These are phyloP conservation scores for Casuarina equisetifolia DNA, from an alignment of 306 rosid genomes.

Conservation along the genomic window DNA sequence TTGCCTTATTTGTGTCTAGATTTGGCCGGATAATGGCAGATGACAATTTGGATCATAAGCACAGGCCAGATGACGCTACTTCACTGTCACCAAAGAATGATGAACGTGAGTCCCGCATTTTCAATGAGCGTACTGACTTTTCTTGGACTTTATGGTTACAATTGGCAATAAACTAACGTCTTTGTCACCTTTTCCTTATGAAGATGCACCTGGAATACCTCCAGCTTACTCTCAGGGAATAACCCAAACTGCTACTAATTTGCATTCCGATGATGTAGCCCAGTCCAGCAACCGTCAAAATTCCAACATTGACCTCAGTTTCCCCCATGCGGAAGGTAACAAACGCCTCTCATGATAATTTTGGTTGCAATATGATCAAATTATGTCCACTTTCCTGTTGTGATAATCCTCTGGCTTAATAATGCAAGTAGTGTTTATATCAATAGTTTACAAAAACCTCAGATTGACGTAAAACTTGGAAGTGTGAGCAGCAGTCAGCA, in stretches of 20 bases:
- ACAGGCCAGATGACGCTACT: too few relatives aligned
- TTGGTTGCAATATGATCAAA: constrained; percentile 24
- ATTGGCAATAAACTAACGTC: constrained; percentile 6
- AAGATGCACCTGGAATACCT: constrained; percentile 21
- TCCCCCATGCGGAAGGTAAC: constrained; percentile 7
- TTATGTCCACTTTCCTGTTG: constrained; percentile 17
- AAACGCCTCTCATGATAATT: neutral
- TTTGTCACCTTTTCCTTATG: constrained; percentile 20
- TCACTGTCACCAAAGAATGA: too few relatives aligned
- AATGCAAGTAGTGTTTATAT: constrained; percentile 19
- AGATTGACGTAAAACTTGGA: constrained; percentile 15
- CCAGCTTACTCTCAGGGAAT: constrained; percentile 12
- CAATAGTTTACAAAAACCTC: constrained; percentile 24
- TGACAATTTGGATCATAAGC: too few relatives aligned
- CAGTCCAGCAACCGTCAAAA: constrained; percentile 24
- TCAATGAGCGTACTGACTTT: too few relatives aligned
- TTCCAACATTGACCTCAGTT: constrained; percentile 16
- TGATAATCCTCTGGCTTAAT: constrained; percentile 21
- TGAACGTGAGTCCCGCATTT: too few relatives aligned
- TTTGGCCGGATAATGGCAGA: too few relatives aligned
- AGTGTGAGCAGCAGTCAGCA: neutral
- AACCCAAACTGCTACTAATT: constrained; percentile 7
- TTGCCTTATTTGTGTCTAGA: too few relatives aligned
- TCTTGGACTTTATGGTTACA: too few relatives aligned
- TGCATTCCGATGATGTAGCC: constrained; percentile 26